Percentiles rank a stretch among this genome's conserved stretches.
Evolutionary conservation across 306 rosid genomes (phyloP).

Genomic region (Alnus rubra): DNA sequence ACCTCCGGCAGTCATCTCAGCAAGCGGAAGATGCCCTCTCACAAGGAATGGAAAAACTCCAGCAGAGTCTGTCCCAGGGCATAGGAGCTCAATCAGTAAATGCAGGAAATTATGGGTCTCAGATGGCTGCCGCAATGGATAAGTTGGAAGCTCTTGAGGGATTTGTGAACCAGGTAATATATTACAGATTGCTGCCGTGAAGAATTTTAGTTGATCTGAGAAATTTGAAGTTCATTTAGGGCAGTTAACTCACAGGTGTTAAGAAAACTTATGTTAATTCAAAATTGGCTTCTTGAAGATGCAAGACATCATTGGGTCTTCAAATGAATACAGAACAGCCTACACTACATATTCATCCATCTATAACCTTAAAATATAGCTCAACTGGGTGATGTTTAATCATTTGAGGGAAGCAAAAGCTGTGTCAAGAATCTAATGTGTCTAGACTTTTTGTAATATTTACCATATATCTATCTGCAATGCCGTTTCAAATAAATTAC

Average conservation of each 20-base stretch:
- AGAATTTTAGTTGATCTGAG: background rate
- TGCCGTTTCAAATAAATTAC: slow-evolving; percentile 8
- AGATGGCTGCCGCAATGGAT: slow-evolving; percentile 54
- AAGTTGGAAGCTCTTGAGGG: slow-evolving; percentile 71
- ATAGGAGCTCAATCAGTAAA: slow-evolving; percentile 47
- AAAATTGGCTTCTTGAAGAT: background rate
- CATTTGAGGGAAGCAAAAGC: background rate
- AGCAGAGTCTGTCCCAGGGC: slow-evolving; percentile 57
- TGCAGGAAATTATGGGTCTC: slow-evolving; percentile 46
- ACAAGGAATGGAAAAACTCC: slow-evolving; percentile 81
- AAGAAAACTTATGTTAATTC: background rate
- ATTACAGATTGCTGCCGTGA: slow-evolving; percentile 9
- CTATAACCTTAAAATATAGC: background rate
- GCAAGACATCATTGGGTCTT: background rate
- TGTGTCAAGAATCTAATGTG: background rate
- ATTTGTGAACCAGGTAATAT: slow-evolving; percentile 73
- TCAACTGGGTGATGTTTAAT: background rate
- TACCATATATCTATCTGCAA: background rate
- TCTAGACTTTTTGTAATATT: too few relatives aligned
- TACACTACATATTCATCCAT: slow-evolving; percentile 7
- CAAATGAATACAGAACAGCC: background rate
- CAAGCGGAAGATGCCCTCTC: slow-evolving; percentile 93
- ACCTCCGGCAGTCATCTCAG: slow-evolving; percentile 62
- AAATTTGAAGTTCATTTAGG: background rate
- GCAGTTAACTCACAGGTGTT: background rate